Percentiles rank a stretch among this genome's conserved stretches.
These are phyloP conservation scores for Dactylis glomerata DNA, from an alignment of 176 grass and related monocot species.

Conservation along the genomic window DNA sequence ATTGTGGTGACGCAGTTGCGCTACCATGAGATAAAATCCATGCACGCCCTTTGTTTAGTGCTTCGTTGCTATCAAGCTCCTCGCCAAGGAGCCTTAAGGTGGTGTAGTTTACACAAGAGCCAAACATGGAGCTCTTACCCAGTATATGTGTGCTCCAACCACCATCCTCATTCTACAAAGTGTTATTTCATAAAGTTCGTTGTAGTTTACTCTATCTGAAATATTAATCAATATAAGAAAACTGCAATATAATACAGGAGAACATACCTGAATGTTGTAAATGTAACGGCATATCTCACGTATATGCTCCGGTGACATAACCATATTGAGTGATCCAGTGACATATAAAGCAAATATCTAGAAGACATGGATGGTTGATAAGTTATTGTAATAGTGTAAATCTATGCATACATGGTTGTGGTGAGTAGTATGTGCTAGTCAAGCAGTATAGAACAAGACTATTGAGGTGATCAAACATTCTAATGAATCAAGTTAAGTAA, in stretches of 20 bases:
- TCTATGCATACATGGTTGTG: background rate
- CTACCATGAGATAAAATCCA: conserved; percentile 15
- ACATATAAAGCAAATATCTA: conserved; percentile 1
- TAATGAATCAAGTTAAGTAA: background rate
- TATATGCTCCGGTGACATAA: background rate
- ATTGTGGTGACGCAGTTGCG: background rate
- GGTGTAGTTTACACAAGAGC: background rate
- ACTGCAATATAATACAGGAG: background rate
- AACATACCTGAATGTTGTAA: conserved; percentile 9
- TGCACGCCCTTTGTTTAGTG: background rate
- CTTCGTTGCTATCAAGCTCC: background rate
- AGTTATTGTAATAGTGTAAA: background rate
- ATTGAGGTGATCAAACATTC: background rate
- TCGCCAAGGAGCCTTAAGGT: background rate
- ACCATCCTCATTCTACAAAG: background rate
- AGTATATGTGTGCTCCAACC: background rate
- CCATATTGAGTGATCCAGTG: background rate
- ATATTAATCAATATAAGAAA: background rate
- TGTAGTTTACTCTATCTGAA: background rate
- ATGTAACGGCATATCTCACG: conserved; percentile 5
- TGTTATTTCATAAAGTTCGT: background rate
- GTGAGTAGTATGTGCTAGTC: background rate
- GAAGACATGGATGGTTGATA: background rate
- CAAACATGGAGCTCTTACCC: background rate
- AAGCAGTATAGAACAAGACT: background rate